phyloP scores from a whole-genome alignment of 2,329 filamentous ascomycete species.

The Pleurostoma richardsiae region DNA sequence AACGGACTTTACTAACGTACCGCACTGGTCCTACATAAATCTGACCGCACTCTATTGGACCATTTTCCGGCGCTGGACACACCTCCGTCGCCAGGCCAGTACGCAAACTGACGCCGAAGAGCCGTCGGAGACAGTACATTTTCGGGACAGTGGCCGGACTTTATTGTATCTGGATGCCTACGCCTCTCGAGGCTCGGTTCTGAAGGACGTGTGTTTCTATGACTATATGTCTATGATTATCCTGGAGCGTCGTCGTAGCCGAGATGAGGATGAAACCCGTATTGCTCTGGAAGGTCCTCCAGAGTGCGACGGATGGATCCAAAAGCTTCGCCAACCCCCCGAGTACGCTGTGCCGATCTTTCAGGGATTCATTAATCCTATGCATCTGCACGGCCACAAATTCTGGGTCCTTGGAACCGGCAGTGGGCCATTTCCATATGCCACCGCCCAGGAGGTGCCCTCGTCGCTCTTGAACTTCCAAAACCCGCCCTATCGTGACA shows the following conservation, averaged over 20 bases:
- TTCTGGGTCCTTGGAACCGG: slow-evolving; percentile 1
- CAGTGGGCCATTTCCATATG: not conserved
- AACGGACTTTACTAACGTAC: not conserved
- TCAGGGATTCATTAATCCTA: not conserved
- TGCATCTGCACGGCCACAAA: slow-evolving; percentile 1
- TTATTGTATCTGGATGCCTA: not conserved
- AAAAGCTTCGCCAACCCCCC: not conserved
- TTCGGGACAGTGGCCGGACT: not conserved
- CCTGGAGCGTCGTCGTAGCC: not conserved
- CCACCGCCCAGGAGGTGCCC: not conserved
- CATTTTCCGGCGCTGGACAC: slow-evolving; percentile 1
- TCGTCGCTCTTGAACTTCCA: not conserved
- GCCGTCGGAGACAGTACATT: not conserved
- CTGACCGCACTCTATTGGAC: not conserved
- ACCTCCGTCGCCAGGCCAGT: not conserved
- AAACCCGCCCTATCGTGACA: slow-evolving; percentile 1
- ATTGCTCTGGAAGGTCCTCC: not conserved
- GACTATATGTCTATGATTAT: slow-evolving; percentile 2
- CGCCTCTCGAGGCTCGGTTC: not conserved
- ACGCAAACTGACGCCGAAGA: not conserved
- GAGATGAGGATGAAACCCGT: not conserved
- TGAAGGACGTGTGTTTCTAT: not conserved
- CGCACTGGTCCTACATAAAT: not conserved
- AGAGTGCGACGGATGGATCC: not conserved
- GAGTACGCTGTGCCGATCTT: slow-evolving; percentile 11